phyloP scores from a whole-genome alignment of 805 yeast genomes.

The Ogataea ganodermae region DNA sequence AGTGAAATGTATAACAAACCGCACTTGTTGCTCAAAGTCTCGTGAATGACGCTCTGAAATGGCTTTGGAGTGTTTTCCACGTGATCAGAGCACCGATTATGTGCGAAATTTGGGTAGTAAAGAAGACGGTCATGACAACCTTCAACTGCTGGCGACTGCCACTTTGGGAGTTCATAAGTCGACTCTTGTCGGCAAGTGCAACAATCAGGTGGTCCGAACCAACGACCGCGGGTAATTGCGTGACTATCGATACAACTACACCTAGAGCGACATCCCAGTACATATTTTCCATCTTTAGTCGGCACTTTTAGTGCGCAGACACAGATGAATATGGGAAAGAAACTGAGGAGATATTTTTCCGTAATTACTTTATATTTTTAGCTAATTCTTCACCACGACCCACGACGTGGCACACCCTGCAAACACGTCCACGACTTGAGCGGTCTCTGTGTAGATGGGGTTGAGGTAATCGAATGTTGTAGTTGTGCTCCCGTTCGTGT shows the following conservation, averaged over 20 bases:
- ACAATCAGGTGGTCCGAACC: not conserved
- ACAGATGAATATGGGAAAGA: slow-evolving; percentile 82
- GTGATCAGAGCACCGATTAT: not conserved
- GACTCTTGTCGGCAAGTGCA: not conserved
- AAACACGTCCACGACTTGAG: slow-evolving; percentile 37
- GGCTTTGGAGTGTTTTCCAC: not conserved
- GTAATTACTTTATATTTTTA: not conserved
- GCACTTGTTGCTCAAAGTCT: not conserved
- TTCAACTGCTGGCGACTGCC: slow-evolving; percentile 7
- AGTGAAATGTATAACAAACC: not conserved
- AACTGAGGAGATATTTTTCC: slow-evolving; percentile 60
- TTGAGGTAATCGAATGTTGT: slow-evolving; percentile 44
- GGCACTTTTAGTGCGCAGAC: slow-evolving; percentile 19
- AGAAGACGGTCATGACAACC: slow-evolving; percentile 19
- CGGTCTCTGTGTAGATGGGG: slow-evolving; percentile 28
- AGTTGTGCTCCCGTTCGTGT: slow-evolving; percentile 22
- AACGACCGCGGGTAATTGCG: slow-evolving; percentile 10
- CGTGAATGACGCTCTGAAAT: not conserved
- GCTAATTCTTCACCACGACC: slow-evolving; percentile 36
- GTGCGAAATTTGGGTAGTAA: slow-evolving; percentile 19
- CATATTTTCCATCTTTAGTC: slow-evolving; percentile 80
- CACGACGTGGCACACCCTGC: slow-evolving; percentile 76
- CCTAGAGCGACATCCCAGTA: slow-evolving; percentile 68
- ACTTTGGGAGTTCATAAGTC: not conserved
- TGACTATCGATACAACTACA: slow-evolving; percentile 52